Base-by-base conservation (phyloP, 345 rosid species). In the Kernera saxatilis region DNA sequence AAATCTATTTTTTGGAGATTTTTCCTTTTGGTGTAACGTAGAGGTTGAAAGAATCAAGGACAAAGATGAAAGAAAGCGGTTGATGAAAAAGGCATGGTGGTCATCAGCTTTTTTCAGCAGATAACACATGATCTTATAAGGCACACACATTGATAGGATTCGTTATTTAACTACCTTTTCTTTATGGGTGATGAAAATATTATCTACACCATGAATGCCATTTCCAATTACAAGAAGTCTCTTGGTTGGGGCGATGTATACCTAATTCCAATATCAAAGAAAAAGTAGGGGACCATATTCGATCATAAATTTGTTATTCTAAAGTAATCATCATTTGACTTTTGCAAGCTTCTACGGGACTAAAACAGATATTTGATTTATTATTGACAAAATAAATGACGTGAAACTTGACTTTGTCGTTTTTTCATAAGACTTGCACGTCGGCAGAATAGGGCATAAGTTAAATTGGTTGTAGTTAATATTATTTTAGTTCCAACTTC, bases 81-180 rank as follows among this genome's bases (percentile, higher is more conserved):
- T 49, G 78, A 75, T 75, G 22, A 51, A 66, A 68, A 75, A 75
- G 51, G 36, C 36, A 43, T 9, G 27, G 64, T 75, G 78, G 70
- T 75, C 78, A 64, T 67, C 40, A 3, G 40, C 69, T 43, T 49
- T 74, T 67, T 32, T 67, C 40, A 69, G 50, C 64, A 61, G 50
- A 52, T 53, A 60, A 68, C 78, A 61, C 64, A 68, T 68, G 78
- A 69, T 61, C 70, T 13, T 52, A 5, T 55, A n/a, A 25, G 64
- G 27, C 50, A 51, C 60, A 57, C 67, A 30, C 36, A n/a, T 51
- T 60, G 33, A 68, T 61, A 60, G 46, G 64, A 61, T 75, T 75
- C 74, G 64, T 75, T 69, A 60, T 43, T 44, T 41, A 68, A 29
- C 63, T 44, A 51, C 13, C 13, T 27, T 53, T 35, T 22, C 39